phyloP scores from a whole-genome alignment of 164 flowering plant genomes.

The Buxus sempervirens region DNA sequence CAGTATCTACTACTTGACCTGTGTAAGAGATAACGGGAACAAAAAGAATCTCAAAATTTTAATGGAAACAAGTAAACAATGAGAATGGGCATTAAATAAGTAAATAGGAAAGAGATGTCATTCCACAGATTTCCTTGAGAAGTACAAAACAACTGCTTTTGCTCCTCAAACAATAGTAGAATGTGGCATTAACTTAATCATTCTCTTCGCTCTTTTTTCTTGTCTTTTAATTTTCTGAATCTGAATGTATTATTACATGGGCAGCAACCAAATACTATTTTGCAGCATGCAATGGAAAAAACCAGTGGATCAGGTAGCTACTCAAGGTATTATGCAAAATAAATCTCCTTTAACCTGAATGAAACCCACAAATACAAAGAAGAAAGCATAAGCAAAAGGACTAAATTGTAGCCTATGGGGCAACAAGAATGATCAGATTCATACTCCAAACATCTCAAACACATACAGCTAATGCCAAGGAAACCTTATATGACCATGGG shows the following conservation, averaged over 20 bases:
- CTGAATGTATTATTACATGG: not conserved
- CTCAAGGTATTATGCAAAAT: not conserved
- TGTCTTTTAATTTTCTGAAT: too few species aligned
- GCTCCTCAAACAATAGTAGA: too few species aligned
- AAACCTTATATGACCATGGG: not conserved
- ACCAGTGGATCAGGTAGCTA: not conserved
- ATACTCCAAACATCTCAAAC: not conserved
- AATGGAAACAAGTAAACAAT: not conserved
- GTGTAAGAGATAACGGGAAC: constrained; percentile 10
- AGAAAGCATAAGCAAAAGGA: too few species aligned
- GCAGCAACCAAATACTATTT: not conserved
- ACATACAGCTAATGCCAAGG: not conserved
- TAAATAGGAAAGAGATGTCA: constrained; percentile 1
- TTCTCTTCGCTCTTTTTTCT: too few species aligned
- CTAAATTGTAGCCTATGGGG: too few species aligned
- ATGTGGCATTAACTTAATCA: too few species aligned
- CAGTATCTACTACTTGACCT: constrained; percentile 76
- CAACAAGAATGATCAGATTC: not conserved
- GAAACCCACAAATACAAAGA: too few species aligned
- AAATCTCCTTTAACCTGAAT: not conserved
- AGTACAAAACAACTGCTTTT: too few species aligned
- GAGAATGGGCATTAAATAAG: too few species aligned
- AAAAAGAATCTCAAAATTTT: constrained; percentile 3
- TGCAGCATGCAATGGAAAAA: not conserved
- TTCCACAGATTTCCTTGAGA: not conserved